Evolutionary conservation across 2,329 filamentous ascomycete species (phyloP).

Genomic region (Arthroderma sp.): DNA sequence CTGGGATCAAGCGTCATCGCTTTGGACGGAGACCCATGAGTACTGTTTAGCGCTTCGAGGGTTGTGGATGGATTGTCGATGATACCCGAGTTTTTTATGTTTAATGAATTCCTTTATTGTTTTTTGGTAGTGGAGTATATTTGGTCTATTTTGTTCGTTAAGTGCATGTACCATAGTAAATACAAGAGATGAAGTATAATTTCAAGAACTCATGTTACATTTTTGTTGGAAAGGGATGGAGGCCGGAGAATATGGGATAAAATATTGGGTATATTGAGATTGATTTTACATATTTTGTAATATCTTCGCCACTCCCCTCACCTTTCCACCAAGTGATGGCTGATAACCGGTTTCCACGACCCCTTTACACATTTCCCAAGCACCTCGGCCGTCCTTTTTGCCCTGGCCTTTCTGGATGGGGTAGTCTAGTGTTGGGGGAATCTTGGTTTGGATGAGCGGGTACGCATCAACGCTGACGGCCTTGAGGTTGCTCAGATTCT

Average conservation of each 20-base stretch:
- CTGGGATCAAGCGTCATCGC: background rate
- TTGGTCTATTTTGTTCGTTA: no score
- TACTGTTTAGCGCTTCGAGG: constrained; percentile 1
- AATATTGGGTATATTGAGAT: no score
- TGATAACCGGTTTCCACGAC: constrained; percentile 35
- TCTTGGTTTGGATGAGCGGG: constrained; percentile 52
- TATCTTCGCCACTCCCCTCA: constrained; percentile 25
- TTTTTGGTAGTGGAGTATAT: no score
- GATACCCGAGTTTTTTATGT: no score
- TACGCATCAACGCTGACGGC: constrained; percentile 67
- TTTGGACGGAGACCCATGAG: constrained; percentile 7
- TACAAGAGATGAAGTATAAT: background rate
- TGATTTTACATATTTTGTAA: constrained; percentile 23
- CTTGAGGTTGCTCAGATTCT: constrained; percentile 77
- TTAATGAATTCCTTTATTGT: background rate
- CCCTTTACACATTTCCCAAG: constrained; percentile 44
- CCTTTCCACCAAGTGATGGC: constrained; percentile 28
- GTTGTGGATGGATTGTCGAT: background rate
- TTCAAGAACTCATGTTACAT: background rate
- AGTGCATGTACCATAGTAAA: no score
- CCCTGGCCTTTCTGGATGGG: constrained; percentile 54
- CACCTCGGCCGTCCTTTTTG: constrained; percentile 42
- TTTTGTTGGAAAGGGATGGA: no score
- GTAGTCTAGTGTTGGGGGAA: constrained; percentile 70
- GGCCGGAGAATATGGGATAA: no score